A percentile compares a stretch with the other conserved stretches of the same genome.
These are phyloP conservation scores for Podospora pseudopauciseta DNA, from an alignment of 495 filamentous ascomycete species.

Conservation along the genomic window DNA sequence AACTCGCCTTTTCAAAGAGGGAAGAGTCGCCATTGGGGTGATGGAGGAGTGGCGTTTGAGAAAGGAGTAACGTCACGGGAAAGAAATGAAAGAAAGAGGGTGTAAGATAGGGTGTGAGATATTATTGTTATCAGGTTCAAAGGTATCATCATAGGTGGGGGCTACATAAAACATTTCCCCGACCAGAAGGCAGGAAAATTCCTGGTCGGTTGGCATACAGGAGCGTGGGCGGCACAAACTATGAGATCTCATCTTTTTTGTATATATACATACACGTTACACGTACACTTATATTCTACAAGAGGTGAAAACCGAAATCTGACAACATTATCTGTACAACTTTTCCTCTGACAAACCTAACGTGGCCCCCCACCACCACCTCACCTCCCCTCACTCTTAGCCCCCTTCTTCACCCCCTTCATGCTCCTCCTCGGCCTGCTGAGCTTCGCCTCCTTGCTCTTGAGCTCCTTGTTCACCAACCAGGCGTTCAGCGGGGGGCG, in stretches of 20 bases:
- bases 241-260: neutral
- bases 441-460: slow-evolving; percentile 20
- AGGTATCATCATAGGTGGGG: neutral
- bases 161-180: neutral
- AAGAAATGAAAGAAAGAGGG: neutral
- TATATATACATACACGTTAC: neutral
- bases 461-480: slow-evolving; percentile 43
- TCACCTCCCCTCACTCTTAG: slow-evolving; percentile 34
- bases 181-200: neutral
- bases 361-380: neutral
- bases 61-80: too few relatives aligned
- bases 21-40: too few relatives aligned
- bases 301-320: neutral
- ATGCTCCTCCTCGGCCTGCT: slow-evolving; percentile 54
- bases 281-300: neutral
- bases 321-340: too few relatives aligned
- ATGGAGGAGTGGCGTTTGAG: too few relatives aligned
- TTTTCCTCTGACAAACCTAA: too few relatives aligned
- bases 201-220: neutral
- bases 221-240: too few relatives aligned
- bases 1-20: neutral
- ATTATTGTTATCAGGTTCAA: neutral
- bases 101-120: neutral
- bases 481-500: slow-evolving; percentile 74
- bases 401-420: slow-evolving; percentile 55